Evolutionary conservation across 805 yeast species (phyloP), one percentile per base, ranked within the genome.

Genomic region (Hanseniaspora vineae): DNA sequence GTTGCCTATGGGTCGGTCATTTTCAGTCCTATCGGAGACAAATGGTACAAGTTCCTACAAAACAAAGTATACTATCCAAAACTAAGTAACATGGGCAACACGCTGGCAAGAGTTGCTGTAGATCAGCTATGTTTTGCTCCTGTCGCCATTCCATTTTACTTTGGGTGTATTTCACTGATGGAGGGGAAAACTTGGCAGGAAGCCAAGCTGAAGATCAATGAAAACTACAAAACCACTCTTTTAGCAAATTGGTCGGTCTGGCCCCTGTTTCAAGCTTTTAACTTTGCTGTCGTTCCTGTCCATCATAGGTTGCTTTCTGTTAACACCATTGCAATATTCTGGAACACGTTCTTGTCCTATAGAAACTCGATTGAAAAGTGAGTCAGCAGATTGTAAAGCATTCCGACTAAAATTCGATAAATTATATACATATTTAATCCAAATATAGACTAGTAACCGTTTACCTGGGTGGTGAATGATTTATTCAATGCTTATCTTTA

Each of bases 41-140:
- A 66, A 49, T 84, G 95, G 85, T 85, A 81, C 62, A 72, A 70
- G 47, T 54, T 75, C 9, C 58, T 87, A 15, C 59, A 59, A 32
- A 62, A 69, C 33, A 62, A 58, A 19, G 59, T 79, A 2, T 59
- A 64, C 32, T 60, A 72, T 45, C 77, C 76, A 2, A 51, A 49
- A 3, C 23, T 13, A 2, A 56, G 55, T 35, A 52, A 55, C 31
- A 43, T 57, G 49, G 49, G 53, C 20, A 70, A 76, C 50, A 69
- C 76, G 0, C 18, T 66, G 1, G 58, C 67, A 10, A 65, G 86
- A 44, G 87, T 84, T 14, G 72, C 74, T 0, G 71, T 75, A 8
- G 97, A 89, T 63, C 96, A 88, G 59, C 55, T 76, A 29, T 51
- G 72, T 0, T 86, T 86, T 73, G 86, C 96, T 0, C 96, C 96